Percentiles rank a stretch among this genome's conserved stretches.
Evolutionary conservation across 129 eudicot species (phyloP).

Genomic region (Centrapalus pauciflorus): DNA sequence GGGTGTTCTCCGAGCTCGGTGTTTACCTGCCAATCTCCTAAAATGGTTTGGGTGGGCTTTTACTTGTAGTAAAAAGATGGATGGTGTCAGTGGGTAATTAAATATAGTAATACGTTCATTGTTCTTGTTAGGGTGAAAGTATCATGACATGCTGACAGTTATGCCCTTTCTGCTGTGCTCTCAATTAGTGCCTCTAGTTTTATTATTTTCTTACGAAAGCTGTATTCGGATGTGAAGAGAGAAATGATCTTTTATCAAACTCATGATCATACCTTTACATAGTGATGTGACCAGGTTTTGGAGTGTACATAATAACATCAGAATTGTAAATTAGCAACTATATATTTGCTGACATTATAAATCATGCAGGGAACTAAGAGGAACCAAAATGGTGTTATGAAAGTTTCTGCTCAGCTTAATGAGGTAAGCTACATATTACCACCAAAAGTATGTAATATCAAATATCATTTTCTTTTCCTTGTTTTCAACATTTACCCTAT

Average conservation of each 20-base stretch:
- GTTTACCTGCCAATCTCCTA: background rate
- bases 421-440: conserved; percentile 33
- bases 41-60: too few relatives aligned
- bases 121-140: too few relatives aligned
- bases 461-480: background rate
- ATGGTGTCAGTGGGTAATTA: too few relatives aligned
- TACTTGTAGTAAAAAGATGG: too few relatives aligned
- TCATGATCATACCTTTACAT: too few relatives aligned
- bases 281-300: background rate
- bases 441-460: background rate
- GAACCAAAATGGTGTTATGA: conserved; percentile 40
- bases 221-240: too few relatives aligned
- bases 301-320: background rate
- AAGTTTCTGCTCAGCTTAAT: conserved; percentile 57
- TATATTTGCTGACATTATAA: conserved; percentile 10
- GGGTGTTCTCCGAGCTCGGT: too few relatives aligned
- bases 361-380: conserved; percentile 41
- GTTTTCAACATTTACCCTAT: background rate
- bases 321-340: background rate
- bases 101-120: too few relatives aligned
- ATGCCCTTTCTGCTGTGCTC: too few relatives aligned
- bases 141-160: too few relatives aligned
- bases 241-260: too few relatives aligned
- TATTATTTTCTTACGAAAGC: too few relatives aligned
- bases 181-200: background rate